These are phyloP conservation scores for Colletotrichum destructivum DNA, from an alignment of 2,329 filamentous ascomycete species.

Conservation along the genomic window DNA sequence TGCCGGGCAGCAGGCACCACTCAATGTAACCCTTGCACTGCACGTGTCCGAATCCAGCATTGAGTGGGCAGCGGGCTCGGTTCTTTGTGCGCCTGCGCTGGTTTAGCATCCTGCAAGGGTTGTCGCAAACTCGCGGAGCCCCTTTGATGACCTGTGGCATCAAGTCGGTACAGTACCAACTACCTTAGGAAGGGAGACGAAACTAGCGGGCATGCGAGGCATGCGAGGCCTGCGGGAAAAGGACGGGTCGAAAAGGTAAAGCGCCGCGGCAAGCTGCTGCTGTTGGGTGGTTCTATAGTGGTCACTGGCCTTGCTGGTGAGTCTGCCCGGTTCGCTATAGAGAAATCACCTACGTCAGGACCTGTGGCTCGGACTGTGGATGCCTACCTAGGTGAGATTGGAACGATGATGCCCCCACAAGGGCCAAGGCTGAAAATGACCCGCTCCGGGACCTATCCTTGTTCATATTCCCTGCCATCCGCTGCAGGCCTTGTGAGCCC, in stretches of 20 bases:
- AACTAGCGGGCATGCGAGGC: conserved; percentile 5
- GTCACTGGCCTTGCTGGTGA: not conserved
- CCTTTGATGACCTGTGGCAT: not conserved
- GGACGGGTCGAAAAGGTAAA: not conserved
- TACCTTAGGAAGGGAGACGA: too few relatives aligned
- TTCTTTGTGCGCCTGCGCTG: not conserved
- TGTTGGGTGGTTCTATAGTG: not conserved
- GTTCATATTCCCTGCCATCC: not conserved
- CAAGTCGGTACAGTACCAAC: not conserved
- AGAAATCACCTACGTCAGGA: conserved; percentile 40
- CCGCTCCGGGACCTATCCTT: conserved; percentile 10
- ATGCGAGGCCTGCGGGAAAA: conserved; percentile 14
- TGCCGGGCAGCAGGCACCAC: not conserved
- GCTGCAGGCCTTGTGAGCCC: not conserved
- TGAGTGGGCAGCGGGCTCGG: not conserved
- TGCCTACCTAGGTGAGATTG: conserved; percentile 21
- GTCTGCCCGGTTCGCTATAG: conserved; percentile 8
- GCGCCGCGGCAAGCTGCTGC: conserved; percentile 5
- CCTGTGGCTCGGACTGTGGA: conserved; percentile 19
- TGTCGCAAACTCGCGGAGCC: not conserved
- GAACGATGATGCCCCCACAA: conserved; percentile 38
- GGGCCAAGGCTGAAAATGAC: conserved; percentile 30
- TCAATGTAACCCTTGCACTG: not conserved
- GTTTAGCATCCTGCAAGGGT: not conserved
- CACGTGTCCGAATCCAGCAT: too few relatives aligned